Evolutionary conservation across 768 basidiomycete genomes (phyloP).

Genomic region (Pleurotus giganteus): DNA sequence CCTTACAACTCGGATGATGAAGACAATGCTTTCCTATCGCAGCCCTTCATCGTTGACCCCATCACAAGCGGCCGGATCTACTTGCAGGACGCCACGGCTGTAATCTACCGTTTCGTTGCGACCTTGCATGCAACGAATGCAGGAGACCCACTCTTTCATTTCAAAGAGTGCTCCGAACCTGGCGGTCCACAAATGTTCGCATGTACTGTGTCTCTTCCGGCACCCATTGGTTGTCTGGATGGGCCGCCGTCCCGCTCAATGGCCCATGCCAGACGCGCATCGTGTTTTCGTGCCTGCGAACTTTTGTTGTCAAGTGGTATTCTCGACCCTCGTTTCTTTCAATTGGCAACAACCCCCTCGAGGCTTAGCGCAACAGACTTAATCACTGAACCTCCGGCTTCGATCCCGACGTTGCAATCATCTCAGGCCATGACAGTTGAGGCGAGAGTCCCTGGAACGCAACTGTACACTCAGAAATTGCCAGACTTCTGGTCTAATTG

Average conservation of each 20-base stretch:
- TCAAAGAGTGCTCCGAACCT: constrained; percentile 31
- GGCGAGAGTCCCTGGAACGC: constrained; percentile 38
- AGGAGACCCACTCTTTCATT: constrained; percentile 34
- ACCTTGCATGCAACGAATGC: constrained; percentile 12
- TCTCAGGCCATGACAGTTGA: constrained; percentile 13
- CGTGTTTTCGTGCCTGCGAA: constrained; percentile 56
- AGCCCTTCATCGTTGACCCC: constrained; percentile 54
- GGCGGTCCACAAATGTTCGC: constrained; percentile 27
- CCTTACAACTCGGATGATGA: constrained; percentile 50
- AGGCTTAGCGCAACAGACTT: not conserved
- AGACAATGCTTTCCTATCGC: constrained; percentile 37
- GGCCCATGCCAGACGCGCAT: constrained; percentile 54
- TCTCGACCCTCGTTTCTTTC: constrained; percentile 52
- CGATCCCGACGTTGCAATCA: not conserved
- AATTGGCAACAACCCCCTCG: constrained; percentile 23
- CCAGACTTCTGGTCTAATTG: constrained; percentile 69
- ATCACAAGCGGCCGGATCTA: constrained; percentile 59
- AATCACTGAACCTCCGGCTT: no score
- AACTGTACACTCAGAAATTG: constrained; percentile 53
- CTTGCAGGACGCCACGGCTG: constrained; percentile 53
- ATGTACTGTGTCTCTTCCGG: constrained; percentile 50
- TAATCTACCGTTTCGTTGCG: constrained; percentile 53
- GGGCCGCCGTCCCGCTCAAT: constrained; percentile 46
- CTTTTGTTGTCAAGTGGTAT: constrained; percentile 46
- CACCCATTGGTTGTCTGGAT: constrained; percentile 36